Evolutionary conservation across 2,329 filamentous ascomycete species (phyloP).

Genomic region (Penicillium frequentans): DNA sequence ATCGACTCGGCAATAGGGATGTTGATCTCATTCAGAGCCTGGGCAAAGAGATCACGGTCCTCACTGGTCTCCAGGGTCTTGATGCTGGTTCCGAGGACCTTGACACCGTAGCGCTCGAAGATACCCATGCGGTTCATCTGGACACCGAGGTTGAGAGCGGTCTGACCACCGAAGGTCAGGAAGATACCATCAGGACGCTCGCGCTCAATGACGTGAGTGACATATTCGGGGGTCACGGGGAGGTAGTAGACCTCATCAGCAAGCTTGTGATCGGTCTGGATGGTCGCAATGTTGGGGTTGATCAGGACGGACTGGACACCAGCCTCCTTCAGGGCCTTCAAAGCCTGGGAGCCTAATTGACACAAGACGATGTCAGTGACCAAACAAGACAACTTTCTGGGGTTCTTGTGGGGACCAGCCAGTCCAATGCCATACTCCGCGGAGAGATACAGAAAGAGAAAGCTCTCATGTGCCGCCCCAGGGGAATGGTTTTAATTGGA

Average conservation of each 20-base stretch:
- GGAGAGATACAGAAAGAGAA: conserved; percentile 2
- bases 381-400: neutral
- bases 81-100: conserved; percentile 92
- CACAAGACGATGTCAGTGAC: conserved; percentile 21
- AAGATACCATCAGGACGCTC: conserved; percentile 97
- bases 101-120: conserved; percentile 92
- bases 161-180: conserved; percentile 96
- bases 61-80: conserved; percentile 92
- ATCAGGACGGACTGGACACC: conserved; percentile 88
- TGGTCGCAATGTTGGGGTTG: conserved; percentile 98
- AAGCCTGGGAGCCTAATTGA: conserved; percentile 78
- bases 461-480: neutral
- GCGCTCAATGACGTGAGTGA: conserved; percentile 94
- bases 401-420: neutral
- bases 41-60: conserved; percentile 93
- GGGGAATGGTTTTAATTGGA: neutral
- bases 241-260: conserved; percentile 98
- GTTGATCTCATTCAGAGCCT: conserved; percentile 93
- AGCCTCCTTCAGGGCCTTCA: conserved; percentile 96
- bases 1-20: conserved; percentile 97
- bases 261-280: conserved; percentile 94
- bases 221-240: conserved; percentile 95
- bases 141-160: conserved; percentile 92
- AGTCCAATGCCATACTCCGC: conserved; percentile 8
- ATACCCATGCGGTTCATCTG: conserved; percentile 95